Percentiles rank a stretch among this genome's conserved stretches.
Conservation (phyloP, 306 rosid species). For the Mimosa pudica region DNA sequence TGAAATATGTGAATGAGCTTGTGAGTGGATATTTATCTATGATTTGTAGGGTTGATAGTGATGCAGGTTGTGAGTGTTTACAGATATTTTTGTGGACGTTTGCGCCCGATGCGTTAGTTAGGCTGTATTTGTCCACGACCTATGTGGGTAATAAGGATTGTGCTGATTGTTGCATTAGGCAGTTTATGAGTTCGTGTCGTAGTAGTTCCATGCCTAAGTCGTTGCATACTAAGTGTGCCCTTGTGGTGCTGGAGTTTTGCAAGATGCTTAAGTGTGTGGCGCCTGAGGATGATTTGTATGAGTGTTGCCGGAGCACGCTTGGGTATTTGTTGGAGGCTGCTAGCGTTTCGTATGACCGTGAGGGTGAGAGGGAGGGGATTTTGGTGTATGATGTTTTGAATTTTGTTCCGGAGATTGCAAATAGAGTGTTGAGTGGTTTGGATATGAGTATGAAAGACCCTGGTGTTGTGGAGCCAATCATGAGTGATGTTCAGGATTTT, state of each 20-base stretch:
- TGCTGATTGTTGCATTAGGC: slow-evolving; percentile 63
- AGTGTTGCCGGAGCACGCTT: slow-evolving; percentile 66
- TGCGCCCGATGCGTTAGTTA: slow-evolving; percentile 62
- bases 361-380: slow-evolving; percentile 37
- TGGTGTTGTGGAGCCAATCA: slow-evolving; percentile 42
- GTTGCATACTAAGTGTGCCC: slow-evolving; percentile 54
- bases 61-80: slow-evolving; percentile 50
- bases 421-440: slow-evolving; percentile 62
- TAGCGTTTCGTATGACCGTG: slow-evolving; percentile 35
- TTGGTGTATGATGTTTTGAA: slow-evolving; percentile 63
- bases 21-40: slow-evolving; percentile 48
- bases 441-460: slow-evolving; percentile 50
- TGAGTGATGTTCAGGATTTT: slow-evolving; percentile 61
- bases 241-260: slow-evolving; percentile 74
- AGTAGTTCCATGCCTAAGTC: slow-evolving; percentile 39
- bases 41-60: slow-evolving; percentile 42
- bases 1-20: slow-evolving; percentile 44
- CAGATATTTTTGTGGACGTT: slow-evolving; percentile 61
- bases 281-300: slow-evolving; percentile 63
- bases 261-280: slow-evolving; percentile 68
- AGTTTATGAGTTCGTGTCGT: slow-evolving; percentile 57
- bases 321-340: slow-evolving; percentile 63
- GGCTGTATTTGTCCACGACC: slow-evolving; percentile 73
- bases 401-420: slow-evolving; percentile 66
- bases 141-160: slow-evolving; percentile 50